Evolutionary conservation across 345 rosid genomes (phyloP).

Genomic region (rapeseed (Brassica napus)): Da-Ae NC_063446.1:1773001-1773500

Average conservation of each 20-base stretch:
- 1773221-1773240: not conserved
- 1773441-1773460: too few relatives aligned
- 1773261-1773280: not conserved
- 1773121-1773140: conserved; percentile 43
- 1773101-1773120: conserved; percentile 17
- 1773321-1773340: not conserved
- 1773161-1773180: conserved; percentile 27
- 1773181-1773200: not conserved
- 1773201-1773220: not conserved
- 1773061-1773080: conserved; percentile 34
- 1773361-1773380: too few relatives aligned
- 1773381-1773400: too few relatives aligned
- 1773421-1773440: too few relatives aligned
- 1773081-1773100: conserved; percentile 40
- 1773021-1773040: conserved; percentile 20
- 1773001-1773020: conserved; percentile 8
- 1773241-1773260: not conserved
- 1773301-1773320: not conserved
- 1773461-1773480: too few relatives aligned
- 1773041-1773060: conserved; percentile 37
- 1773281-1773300: not conserved
- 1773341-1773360: not conserved
- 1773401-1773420: too few relatives aligned
- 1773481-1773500: too few relatives aligned
- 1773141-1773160: conserved; percentile 5